Evolutionary conservation across 495 filamentous ascomycete species (phyloP).

Genomic region (Talaromyces trachyspermus): DNA sequence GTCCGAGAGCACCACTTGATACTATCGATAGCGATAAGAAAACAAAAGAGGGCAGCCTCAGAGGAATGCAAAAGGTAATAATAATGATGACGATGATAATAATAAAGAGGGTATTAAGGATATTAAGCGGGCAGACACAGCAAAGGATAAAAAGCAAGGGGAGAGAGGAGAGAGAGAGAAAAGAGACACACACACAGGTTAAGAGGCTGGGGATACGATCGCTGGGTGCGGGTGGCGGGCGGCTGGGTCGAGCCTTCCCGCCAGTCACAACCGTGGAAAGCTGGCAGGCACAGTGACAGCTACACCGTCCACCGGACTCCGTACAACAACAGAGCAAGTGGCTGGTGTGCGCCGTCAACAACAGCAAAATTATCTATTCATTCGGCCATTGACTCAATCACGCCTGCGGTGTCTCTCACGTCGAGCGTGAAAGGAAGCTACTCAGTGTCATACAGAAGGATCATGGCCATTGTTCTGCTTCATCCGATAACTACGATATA

Average conservation of each 20-base stretch:
- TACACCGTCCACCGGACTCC: background rate
- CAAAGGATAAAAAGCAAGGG: background rate
- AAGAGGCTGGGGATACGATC: constrained; percentile 5
- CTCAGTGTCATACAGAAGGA: background rate
- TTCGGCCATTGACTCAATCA: background rate
- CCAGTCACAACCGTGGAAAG: constrained; percentile 1
- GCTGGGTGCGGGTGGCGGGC: constrained; percentile 2
- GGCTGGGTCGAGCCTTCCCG: constrained; percentile 10
- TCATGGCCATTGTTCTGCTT: background rate
- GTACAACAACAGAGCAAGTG: background rate
- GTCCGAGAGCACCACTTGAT: too few relatives aligned
- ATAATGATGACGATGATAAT: background rate
- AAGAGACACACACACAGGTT: background rate
- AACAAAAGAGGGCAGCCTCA: too few relatives aligned
- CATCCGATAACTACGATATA: too few relatives aligned
- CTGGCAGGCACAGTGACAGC: too few relatives aligned
- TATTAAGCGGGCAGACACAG: too few relatives aligned
- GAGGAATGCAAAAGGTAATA: too few relatives aligned
- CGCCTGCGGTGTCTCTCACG: too few relatives aligned
- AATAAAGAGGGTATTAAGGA: background rate
- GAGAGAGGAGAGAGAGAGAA: constrained; percentile 2
- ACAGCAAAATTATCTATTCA: background rate
- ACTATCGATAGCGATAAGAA: too few relatives aligned
- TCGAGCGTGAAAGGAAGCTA: too few relatives aligned
- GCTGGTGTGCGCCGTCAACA: background rate